Percentiles rank a stretch among this genome's conserved stretches.
Evolutionary conservation across 805 yeast genomes (phyloP).

Genomic region (Kregervanrija fluxuum): DNA sequence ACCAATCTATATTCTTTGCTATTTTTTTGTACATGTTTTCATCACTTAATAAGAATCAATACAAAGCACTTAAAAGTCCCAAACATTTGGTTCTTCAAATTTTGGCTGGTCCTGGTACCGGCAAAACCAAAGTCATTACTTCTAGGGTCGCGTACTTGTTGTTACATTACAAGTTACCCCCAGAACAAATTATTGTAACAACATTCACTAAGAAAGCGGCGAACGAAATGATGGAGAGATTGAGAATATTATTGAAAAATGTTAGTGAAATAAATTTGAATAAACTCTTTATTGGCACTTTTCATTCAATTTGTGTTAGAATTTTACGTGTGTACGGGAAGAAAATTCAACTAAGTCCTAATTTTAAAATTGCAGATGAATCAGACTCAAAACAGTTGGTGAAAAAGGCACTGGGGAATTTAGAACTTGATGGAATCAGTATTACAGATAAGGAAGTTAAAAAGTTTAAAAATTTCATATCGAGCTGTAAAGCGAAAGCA

Average conservation of each 20-base stretch:
- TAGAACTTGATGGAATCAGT: slow-evolving; percentile 5
- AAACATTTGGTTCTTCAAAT: slow-evolving; percentile 36
- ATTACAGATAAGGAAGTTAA: slow-evolving; percentile 33
- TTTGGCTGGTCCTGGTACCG: slow-evolving; percentile 59
- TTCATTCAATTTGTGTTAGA: slow-evolving; percentile 73
- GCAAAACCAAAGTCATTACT: slow-evolving; percentile 78
- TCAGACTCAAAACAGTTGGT: slow-evolving; percentile 47
- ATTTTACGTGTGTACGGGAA: slow-evolving; percentile 51
- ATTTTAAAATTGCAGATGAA: slow-evolving; percentile 56
- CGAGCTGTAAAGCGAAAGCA: slow-evolving; percentile 51
- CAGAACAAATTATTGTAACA: slow-evolving; percentile 68
- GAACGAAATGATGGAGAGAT: slow-evolving; percentile 67
- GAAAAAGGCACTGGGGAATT: slow-evolving; percentile 15
- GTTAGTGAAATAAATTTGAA: slow-evolving; percentile 27
- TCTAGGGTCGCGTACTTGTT: slow-evolving; percentile 71
- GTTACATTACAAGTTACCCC: slow-evolving; percentile 41
- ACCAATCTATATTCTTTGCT: no score
- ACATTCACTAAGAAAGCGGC: slow-evolving; percentile 95
- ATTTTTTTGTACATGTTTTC: slow-evolving; percentile 1
- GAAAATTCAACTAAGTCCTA: slow-evolving; percentile 33
- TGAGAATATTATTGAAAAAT: slow-evolving; percentile 30
- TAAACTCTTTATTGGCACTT: slow-evolving; percentile 72
- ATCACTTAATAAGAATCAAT: slow-evolving; percentile 34
- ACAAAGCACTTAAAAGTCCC: slow-evolving; percentile 37
- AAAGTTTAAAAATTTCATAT: slow-evolving; percentile 38